Base-by-base conservation (phyloP, 495 filamentous ascomycete genomes). In the Penicillium taxi region DNA sequence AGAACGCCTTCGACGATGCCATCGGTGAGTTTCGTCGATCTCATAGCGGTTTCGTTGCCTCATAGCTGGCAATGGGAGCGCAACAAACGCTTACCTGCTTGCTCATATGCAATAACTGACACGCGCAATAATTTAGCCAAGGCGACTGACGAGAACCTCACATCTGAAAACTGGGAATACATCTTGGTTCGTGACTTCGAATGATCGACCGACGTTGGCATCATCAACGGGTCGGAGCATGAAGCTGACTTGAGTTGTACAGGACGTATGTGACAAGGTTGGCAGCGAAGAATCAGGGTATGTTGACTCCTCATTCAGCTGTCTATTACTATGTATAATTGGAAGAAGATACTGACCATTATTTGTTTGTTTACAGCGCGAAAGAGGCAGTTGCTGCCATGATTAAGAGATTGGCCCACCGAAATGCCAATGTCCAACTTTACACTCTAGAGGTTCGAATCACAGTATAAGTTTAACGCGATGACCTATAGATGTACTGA, bases 371-470 rank as follows among this genome's bases (percentile, higher is more conserved):
- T 25, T 21, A 35, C 37, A 75, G 88, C 27, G 73, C 87, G 34
- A 94, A 94, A 65, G 90, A 96, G 67, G 88, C 80, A 12, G 86
- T 96, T 43, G 84, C 87, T 44, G 82, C 85, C 41, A 73, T 98
- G 73, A 98, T 96, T 59, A 96, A 95, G 66, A 73, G 91, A 41
- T 71, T 98, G 45, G 93, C 91, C 38, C 90, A 98, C 64, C 78
- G 91, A 42, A 98, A 98, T 64, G 91, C 91, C 39, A 96, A 98
- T 63, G 91, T 98, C n/a, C 91, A 98, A 65, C 73, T 98, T 21
- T 98, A 98, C 56, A 96, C 91, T 13, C 73, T 98, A 39, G 91
- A 98, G 74, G 87, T 91, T 49, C 30, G 73, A 41, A 29, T n/a
- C n/a, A n/a, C n/a, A n/a, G n/a, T n/a, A n/a, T n/a, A n/a, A n/a